Percentiles rank a stretch among this genome's conserved stretches.
These are phyloP conservation scores for Beauveria rudraprayagi DNA, from an alignment of 2,329 filamentous ascomycete species.

Conservation along the genomic window DNA sequence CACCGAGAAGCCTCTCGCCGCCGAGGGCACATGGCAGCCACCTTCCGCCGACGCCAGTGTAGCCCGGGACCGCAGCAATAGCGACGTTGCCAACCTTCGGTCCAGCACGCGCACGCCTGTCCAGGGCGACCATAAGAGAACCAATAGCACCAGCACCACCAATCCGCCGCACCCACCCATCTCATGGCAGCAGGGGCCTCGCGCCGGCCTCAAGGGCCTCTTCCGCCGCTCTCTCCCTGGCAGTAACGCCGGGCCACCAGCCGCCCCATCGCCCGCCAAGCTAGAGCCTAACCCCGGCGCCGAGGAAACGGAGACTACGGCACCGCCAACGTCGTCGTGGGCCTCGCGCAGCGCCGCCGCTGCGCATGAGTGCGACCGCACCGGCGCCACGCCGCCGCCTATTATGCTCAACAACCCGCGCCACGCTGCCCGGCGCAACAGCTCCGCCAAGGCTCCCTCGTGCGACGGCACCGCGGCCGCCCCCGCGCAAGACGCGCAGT, in stretches of 20 bases:
- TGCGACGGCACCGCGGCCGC: neutral
- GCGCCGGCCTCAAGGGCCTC: constrained; percentile 40
- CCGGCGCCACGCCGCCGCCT: constrained; percentile 47
- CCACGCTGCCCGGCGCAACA: constrained; percentile 22
- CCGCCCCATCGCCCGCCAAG: neutral
- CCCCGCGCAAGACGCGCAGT: neutral
- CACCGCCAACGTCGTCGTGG: constrained; percentile 18
- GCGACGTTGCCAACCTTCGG: constrained; percentile 7
- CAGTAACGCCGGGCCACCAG: constrained; percentile 22
- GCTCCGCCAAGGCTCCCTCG: constrained; percentile 14
- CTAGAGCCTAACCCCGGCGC: neutral
- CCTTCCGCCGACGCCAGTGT: constrained; percentile 13
- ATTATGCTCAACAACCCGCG: constrained; percentile 38
- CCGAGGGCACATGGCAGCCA: constrained; percentile 13
- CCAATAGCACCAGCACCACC: constrained; percentile 18
- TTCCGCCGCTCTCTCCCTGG: constrained; percentile 41
- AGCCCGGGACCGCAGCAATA: constrained; percentile 13
- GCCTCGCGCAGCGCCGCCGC: constrained; percentile 24
- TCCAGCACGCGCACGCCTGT: constrained; percentile 8
- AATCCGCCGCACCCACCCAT: constrained; percentile 38
- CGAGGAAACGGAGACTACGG: neutral
- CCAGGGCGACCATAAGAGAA: constrained; percentile 25
- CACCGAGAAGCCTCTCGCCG: constrained; percentile 5
- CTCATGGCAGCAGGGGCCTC: constrained; percentile 33
- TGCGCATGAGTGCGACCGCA: constrained; percentile 31